Evolutionary conservation across 2,329 filamentous ascomycete species (phyloP).

Genomic region (Cercospora citrullina): DNA sequence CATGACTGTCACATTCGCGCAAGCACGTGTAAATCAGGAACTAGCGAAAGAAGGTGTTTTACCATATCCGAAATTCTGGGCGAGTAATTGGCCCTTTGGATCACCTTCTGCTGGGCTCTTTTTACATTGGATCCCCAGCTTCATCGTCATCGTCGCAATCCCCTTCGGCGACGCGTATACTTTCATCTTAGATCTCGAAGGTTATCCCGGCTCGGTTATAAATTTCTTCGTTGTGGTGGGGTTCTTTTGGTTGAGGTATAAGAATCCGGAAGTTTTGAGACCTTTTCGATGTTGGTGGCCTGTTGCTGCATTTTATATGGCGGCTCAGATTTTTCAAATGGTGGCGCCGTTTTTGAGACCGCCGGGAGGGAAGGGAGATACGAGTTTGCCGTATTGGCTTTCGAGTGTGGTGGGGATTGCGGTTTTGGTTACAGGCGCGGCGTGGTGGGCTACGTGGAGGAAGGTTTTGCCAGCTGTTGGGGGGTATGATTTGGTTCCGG

Average conservation of each 20-base stretch:
- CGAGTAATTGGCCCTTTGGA: conserved; percentile 62
- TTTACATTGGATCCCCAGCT: conserved; percentile 56
- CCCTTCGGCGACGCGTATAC: conserved; percentile 65
- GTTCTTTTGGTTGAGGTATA: conserved; percentile 60
- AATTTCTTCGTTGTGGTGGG: conserved; percentile 59
- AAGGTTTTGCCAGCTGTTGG: conserved; percentile 13
- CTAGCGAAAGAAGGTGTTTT: conserved; percentile 62
- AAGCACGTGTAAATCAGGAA: conserved; percentile 60
- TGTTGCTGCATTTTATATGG: conserved; percentile 54
- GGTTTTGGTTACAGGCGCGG: conserved; percentile 30
- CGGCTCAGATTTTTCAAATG: conserved; percentile 42
- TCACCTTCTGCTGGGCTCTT: conserved; percentile 61
- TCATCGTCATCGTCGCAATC: conserved; percentile 61
- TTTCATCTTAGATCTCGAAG: conserved; percentile 68
- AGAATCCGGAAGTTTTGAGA: conserved; percentile 58
- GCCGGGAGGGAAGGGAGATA: conserved; percentile 44
- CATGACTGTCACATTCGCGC: conserved; percentile 56
- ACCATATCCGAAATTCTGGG: conserved; percentile 61
- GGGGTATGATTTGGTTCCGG: background rate
- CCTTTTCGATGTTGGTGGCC: conserved; percentile 66
- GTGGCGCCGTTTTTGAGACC: conserved; percentile 47
- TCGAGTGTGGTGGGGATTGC: conserved; percentile 47
- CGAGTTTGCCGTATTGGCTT: conserved; percentile 48
- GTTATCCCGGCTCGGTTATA: conserved; percentile 64
- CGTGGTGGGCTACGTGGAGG: conserved; percentile 14